phyloP scores from a whole-genome alignment of 345 rosid species.

The Cochlearia excelsa region DNA sequence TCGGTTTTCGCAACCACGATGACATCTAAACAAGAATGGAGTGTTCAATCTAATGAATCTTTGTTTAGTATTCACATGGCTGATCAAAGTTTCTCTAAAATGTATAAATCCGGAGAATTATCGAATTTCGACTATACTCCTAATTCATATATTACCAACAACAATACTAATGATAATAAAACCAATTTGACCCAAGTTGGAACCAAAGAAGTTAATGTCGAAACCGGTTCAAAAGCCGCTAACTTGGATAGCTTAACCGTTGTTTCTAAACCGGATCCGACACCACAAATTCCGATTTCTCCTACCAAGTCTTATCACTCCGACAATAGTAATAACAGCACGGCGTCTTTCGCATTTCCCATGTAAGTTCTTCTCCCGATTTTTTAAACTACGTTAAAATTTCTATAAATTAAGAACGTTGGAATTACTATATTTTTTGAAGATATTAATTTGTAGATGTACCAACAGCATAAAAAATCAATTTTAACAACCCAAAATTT shows the following conservation, averaged over 20 bases:
- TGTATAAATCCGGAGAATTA: constrained; percentile 73
- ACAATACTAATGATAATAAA: constrained; percentile 8
- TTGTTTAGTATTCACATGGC: constrained; percentile 79
- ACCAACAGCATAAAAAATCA: too few relatives aligned
- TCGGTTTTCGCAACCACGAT: constrained; percentile 51
- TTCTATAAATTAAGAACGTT: too few relatives aligned
- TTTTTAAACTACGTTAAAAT: too few relatives aligned
- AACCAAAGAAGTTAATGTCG: constrained; percentile 8
- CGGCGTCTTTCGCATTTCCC: constrained; percentile 33
- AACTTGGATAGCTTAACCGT: constrained; percentile 7
- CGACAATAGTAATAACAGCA: constrained; percentile 21
- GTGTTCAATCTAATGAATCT: constrained; percentile 78
- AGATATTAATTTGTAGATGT: too few relatives aligned
- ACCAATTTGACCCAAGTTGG: neutral
- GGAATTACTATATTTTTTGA: too few relatives aligned
- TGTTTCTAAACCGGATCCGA: constrained; percentile 13
- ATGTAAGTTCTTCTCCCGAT: constrained; percentile 20
- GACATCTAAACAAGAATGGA: constrained; percentile 65
- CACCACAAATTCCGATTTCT: constrained; percentile 1
- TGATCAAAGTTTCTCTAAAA: constrained; percentile 54
- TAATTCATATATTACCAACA: constrained; percentile 11
- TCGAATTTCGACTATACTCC: constrained; percentile 47
- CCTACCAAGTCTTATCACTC: constrained; percentile 31
- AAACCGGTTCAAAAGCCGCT: constrained; percentile 13
- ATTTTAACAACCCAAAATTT: too few relatives aligned